Evolutionary conservation across 805 yeast genomes (phyloP).

Genomic region (Torulaspora gathmanii): DNA sequence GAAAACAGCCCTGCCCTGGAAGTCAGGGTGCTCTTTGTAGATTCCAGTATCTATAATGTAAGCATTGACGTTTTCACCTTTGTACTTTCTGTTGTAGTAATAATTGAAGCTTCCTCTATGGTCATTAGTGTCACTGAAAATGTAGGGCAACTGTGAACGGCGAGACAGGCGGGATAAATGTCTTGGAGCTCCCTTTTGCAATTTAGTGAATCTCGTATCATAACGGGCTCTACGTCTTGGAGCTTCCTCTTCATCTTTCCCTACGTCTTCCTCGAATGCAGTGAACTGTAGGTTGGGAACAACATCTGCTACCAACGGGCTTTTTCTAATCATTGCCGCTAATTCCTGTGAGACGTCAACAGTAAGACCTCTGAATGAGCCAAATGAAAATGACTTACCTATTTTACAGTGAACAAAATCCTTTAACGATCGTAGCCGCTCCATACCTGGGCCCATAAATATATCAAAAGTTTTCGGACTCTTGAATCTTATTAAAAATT

Average conservation of each 20-base stretch:
- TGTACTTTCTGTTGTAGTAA: conserved; percentile 42
- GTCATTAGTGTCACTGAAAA: conserved; percentile 16
- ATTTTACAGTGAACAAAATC: conserved; percentile 47
- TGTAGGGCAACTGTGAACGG: conserved; percentile 35
- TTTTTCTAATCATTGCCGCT: conserved; percentile 44
- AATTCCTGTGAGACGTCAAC: conserved; percentile 53
- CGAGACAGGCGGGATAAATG: conserved; percentile 65
- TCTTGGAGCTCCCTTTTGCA: conserved; percentile 52
- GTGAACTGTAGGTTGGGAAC: conserved; percentile 61
- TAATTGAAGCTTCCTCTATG: conserved; percentile 39
- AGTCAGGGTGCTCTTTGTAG: conserved; percentile 52
- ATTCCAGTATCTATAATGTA: conserved; percentile 86
- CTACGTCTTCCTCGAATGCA: conserved; percentile 44
- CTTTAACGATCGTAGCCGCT: conserved; percentile 24
- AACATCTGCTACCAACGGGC: conserved; percentile 63
- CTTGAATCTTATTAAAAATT: conserved; percentile 51
- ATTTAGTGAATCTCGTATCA: conserved; percentile 7
- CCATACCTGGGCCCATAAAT: conserved; percentile 44
- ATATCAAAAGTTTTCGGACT: conserved; percentile 45
- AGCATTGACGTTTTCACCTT: conserved; percentile 61
- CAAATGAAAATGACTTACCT: conserved; percentile 55
- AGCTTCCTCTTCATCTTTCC: not conserved
- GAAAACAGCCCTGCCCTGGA: conserved; percentile 54
- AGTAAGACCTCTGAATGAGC: conserved; percentile 64
- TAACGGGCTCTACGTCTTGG: not conserved